Evolutionary conservation across 2,329 filamentous ascomycete genomes (phyloP).

Genomic region (Penicillium nordicum): DNA sequence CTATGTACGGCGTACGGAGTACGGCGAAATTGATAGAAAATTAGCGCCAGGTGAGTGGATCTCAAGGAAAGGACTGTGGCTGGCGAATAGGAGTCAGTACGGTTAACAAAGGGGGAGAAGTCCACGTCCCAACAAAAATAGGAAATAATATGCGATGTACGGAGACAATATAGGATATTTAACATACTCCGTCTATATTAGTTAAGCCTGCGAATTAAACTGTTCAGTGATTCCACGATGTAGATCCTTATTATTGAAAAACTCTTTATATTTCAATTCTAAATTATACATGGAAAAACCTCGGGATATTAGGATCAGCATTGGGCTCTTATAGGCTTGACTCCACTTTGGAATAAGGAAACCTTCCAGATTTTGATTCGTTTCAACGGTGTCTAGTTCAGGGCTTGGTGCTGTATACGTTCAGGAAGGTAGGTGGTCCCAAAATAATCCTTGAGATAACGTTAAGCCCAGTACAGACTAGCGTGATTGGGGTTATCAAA

Average conservation of each 20-base stretch:
- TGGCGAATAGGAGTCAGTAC: not conserved
- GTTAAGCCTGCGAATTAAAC: not conserved
- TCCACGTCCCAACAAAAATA: not conserved
- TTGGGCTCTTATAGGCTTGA: not conserved
- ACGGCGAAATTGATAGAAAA: not conserved
- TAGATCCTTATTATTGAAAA: not conserved
- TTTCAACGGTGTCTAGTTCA: not conserved
- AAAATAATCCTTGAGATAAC: not conserved
- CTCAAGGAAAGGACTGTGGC: not conserved
- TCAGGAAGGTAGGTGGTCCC: not conserved
- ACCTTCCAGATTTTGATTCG: not conserved
- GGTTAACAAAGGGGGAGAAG: not conserved
- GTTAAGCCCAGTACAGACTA: not conserved
- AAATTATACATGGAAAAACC: not conserved
- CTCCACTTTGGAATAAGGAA: not conserved
- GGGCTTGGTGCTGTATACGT: not conserved
- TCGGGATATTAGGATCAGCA: conserved; percentile 2
- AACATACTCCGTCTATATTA: no score
- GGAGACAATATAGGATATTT: not conserved
- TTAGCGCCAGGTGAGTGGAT: not conserved
- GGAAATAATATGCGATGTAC: not conserved
- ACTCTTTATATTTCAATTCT: not conserved
- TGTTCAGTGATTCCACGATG: not conserved
- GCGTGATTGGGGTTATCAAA: not conserved
- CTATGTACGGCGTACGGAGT: no score